Evolutionary conservation across 257 asterid genomes (phyloP).

Genomic region (Penstemon newberryi): DNA sequence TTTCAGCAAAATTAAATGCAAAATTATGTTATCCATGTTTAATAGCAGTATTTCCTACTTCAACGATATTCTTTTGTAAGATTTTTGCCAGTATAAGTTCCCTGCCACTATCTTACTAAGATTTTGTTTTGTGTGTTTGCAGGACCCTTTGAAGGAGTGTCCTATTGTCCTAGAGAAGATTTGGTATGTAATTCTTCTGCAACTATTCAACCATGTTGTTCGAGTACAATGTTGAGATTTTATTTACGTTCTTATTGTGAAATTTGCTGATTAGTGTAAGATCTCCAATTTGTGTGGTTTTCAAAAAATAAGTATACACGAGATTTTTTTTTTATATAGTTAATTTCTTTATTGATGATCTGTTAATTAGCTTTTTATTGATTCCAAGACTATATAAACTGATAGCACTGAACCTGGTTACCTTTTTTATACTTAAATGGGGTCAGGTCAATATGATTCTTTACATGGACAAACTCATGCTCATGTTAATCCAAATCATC

Average conservation of each 20-base stretch:
- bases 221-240: not conserved
- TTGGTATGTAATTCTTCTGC: constrained; percentile 48
- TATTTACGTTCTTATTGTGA: not conserved
- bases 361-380: constrained; percentile 6
- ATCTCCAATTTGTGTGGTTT: constrained; percentile 16
- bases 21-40: constrained; percentile 13
- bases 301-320: not conserved
- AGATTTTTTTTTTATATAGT: not conserved
- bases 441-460: not conserved
- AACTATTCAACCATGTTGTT: not conserved
- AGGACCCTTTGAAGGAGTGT: constrained; percentile 86
- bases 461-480: not conserved
- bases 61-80: not conserved
- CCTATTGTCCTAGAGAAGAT: constrained; percentile 62
- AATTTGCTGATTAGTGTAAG: constrained; percentile 11
- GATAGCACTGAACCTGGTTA: constrained; percentile 4
- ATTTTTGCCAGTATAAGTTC: not conserved
- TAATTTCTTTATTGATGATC: not conserved
- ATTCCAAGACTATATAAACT: not conserved
- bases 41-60: constrained; percentile 10
- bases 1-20: constrained; percentile 1
- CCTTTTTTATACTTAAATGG: not conserved
- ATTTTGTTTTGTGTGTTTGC: constrained; percentile 36
- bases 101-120: not conserved
- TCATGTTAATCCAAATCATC: no score